Base-by-base conservation (phyloP, 2,329 filamentous ascomycete species). In the Chrysoporthe deuterocubensis region DNA sequence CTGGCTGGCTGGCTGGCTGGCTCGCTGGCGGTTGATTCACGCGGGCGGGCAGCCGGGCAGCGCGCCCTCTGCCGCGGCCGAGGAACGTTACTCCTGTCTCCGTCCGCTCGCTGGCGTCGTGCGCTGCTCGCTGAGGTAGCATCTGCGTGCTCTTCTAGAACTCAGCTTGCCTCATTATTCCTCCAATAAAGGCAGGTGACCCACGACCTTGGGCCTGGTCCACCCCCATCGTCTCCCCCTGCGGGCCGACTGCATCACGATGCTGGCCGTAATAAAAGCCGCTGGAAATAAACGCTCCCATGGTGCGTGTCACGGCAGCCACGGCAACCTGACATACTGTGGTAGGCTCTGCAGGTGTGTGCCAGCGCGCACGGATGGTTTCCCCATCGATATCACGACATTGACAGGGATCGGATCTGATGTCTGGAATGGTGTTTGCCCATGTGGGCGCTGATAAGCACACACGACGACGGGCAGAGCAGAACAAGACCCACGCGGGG, bases 391-490 rank as follows among this genome's bases (percentile, higher is more conserved):
- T 48, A 61, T 61, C 59, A 46, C 40, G 43, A 61, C 59, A 44
- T 61, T 61, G 59, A 60, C 59, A 44, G 43, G 59, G 59, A 48
- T 61, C 59, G 59, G 59, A 61, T 34, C 42, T 46, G 21, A 37
- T 61, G 6, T 44, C 43, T 48, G 16, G 8, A 54, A 54, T 54
- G 1, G 50, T 54, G 34, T 61, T 61, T 48, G 43, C 43, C 59
- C 43, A 60, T 42, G 57, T 43, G 40, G 37, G 13, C 21, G 43
- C 59, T 61, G 59, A 61, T 61, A 61, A 61, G 59, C 57, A 40
- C 32, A n/a, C 11, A 7, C 11, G 26, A 5, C 6, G 21, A 44
- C 21, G 11, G 5, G 9, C 5, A 52, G 21, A 52, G 11, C 18
- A 7, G 14, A 34, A 34, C 5, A 34, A 46, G 59, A 48, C 42